Conservation (phyloP, 2,329 filamentous ascomycete species). For the Bipolaris victoriae region DNA sequence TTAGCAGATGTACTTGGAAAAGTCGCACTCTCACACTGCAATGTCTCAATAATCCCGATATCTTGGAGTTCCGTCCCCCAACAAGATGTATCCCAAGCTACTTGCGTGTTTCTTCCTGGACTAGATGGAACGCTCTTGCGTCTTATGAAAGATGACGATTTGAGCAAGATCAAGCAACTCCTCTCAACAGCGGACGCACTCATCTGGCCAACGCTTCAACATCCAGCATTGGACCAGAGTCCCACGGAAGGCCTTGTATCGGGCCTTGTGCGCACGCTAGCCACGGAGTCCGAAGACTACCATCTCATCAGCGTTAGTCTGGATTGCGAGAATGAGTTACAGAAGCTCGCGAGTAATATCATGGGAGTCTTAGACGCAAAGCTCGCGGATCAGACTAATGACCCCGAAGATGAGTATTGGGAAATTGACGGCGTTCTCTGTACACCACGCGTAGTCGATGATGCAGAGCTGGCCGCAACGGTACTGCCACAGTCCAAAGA, state of each 20-base stretch:
- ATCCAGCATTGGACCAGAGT: neutral
- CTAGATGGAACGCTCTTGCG: conserved; percentile 12
- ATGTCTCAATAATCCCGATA: neutral
- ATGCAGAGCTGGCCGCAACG: conserved; percentile 4
- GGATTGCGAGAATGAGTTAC: neutral
- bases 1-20: conserved; percentile 3
- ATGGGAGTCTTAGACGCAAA: conserved; percentile 2
- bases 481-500: conserved; percentile 3
- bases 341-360: conserved; percentile 3
- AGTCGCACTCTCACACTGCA: neutral
- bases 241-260: conserved; percentile 16
- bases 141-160: conserved; percentile 8
- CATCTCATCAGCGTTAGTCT: conserved; percentile 16
- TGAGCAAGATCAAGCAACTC: conserved; percentile 13
- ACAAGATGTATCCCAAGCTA: conserved; percentile 6
- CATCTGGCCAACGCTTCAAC: conserved; percentile 12
- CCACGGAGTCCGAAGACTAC: conserved; percentile 17
- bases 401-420: conserved; percentile 21
- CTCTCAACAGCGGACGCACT: conserved; percentile 4
- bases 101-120: conserved; percentile 16
- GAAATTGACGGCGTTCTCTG: conserved; percentile 12
- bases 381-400: neutral
- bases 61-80: conserved; percentile 6
- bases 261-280: conserved; percentile 19
- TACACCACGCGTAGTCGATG: conserved; percentile 17